Base-by-base conservation (phyloP, 306 rosid genomes). In the Acacia acuminata region DNA sequence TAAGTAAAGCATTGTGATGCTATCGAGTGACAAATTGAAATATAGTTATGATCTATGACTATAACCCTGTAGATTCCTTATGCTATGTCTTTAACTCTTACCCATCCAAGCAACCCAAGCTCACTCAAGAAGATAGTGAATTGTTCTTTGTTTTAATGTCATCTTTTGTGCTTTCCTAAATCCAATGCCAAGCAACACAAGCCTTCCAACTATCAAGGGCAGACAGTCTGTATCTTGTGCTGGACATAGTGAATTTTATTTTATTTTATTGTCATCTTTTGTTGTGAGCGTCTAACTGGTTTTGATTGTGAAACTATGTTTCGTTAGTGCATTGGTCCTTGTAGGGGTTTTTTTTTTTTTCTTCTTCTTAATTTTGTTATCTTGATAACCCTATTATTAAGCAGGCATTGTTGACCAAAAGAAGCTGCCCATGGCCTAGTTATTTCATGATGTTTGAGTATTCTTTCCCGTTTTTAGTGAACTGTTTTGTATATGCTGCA, bases 1-100 rank as follows among this genome's bases (percentile, higher is more conserved):
- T 96, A 89, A 92, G 92, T 76, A 82, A 71, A 73, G 24, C 9
- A 14, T 56, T 72, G 79, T 74, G 70, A 76, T 38, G 56, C 75
- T 30, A 48, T 79, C 20, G 72, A 45, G 85, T 87, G 36, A 53
- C 68, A 71, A 67, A 63, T 76, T 80, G 64, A 65, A 24, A 64
- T 83, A 60, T 40, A 79, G 20, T 74, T 65, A 72, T 71, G 61
- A 81, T 16, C 61, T 50, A 72, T 71, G 63, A 73, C 15, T n/a
- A n/a, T 51, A 12, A 66, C 56, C 74, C 76, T 56, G n/a, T 82
- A 79, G 74, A 55, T 64, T 27, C 25, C 43, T 55, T 9, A 66
- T 71, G 13, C 60, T 68, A 16, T 48, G 30, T 36, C 60, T 19
- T 24, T 25, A 40, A 61, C 50, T 27, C 44, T 40, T 38, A 48